Conservation (phyloP, 2,329 filamentous ascomycete species). For the Penicillium sp. region DNA sequence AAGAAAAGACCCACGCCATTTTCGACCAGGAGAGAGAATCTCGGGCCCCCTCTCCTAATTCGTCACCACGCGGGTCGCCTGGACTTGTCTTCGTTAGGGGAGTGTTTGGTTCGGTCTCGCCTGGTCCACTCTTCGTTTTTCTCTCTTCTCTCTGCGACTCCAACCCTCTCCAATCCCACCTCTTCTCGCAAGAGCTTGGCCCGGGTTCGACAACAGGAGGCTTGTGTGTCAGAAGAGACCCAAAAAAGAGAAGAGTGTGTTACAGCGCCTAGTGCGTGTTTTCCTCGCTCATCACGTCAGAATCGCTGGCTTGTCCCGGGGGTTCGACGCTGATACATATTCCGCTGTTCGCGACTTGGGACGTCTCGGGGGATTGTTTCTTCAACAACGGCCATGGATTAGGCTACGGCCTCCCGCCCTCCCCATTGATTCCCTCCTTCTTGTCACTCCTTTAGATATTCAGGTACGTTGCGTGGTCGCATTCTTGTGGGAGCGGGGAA, state of each 20-base stretch:
- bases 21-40: conserved; percentile 6
- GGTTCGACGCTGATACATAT: conserved; percentile 14
- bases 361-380: conserved; percentile 5
- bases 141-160: conserved; percentile 15
- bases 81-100: conserved; percentile 31
- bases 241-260: conserved; percentile 6
- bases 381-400: conserved; percentile 27
- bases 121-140: conserved; percentile 25
- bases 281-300: conserved; percentile 12
- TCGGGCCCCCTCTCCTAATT: conserved; percentile 21
- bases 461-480: conserved; percentile 20
- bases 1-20: conserved; percentile 6
- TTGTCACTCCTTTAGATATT: conserved; percentile 19
- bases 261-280: conserved; percentile 14
- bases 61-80: conserved; percentile 30
- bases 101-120: conserved; percentile 25
- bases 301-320: conserved; percentile 12
- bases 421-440: conserved; percentile 8
- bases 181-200: conserved; percentile 6
- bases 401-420: conserved; percentile 5
- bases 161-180: neutral
- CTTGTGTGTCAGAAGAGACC: conserved; percentile 3
- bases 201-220: conserved; percentile 1
- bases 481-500: neutral
- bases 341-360: conserved; percentile 4